phyloP scores from a whole-genome alignment of 352 stramenopile genomes.

The Plasmopara muralis region DNA sequence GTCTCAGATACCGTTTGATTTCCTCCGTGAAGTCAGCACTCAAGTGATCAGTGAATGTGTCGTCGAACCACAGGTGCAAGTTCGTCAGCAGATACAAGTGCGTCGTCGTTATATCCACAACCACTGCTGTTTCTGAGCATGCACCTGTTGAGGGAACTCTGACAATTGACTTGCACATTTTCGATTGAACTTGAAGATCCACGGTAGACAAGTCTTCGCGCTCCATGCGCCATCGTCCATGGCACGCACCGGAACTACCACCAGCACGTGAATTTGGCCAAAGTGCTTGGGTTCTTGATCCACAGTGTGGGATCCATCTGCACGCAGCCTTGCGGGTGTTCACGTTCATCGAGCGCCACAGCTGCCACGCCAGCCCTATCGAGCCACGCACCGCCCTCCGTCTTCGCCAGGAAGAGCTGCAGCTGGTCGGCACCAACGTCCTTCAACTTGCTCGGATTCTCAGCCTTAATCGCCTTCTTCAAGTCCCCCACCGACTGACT shows the following conservation, averaged over 20 bases:
- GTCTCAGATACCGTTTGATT: conserved; percentile 1
- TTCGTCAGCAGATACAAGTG: conserved; percentile 7
- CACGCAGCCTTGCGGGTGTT: not conserved
- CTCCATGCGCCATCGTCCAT: not conserved
- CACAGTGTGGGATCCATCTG: no score
- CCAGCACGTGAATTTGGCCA: not conserved
- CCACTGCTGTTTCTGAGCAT: conserved; percentile 1
- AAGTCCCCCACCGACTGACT: not conserved
- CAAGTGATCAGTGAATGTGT: not conserved
- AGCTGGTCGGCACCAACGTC: not conserved
- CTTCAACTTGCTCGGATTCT: not conserved
- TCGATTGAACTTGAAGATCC: conserved; percentile 1
- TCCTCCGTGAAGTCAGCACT: conserved; percentile 4
- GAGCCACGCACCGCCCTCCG: not conserved
- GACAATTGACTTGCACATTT: conserved; percentile 3
- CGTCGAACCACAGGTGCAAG: conserved; percentile 2
- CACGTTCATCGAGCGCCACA: not conserved
- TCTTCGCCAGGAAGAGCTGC: not conserved
- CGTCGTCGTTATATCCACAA: conserved; percentile 2
- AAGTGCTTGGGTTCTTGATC: no score
- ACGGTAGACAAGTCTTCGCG: not conserved
- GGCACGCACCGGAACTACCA: conserved; percentile 22
- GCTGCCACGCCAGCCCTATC: not conserved
- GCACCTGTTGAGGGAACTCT: not conserved
- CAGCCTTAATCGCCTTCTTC: not conserved